Conservation (phyloP, 768 basidiomycete species). For the Strobilomyces echinocephalus region DNA sequence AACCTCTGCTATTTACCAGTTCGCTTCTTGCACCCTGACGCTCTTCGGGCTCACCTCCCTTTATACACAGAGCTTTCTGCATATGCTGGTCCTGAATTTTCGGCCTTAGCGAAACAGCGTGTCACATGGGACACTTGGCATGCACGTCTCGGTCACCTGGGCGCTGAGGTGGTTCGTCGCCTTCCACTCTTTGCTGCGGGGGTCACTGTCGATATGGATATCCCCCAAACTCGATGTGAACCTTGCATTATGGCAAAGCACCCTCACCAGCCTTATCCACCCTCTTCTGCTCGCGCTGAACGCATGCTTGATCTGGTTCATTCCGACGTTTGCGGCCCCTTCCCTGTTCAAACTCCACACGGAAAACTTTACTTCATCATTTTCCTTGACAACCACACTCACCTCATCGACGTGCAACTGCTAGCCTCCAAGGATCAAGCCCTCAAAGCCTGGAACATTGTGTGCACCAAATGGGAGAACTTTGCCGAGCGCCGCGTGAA, state of each 20-base stretch:
- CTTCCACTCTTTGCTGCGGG: not conserved
- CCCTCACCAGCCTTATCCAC: not conserved
- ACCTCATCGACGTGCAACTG: not conserved
- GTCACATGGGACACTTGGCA: too few species aligned
- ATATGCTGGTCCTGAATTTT: too few species aligned
- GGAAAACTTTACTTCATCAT: constrained; percentile 13
- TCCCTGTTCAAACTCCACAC: constrained; percentile 14
- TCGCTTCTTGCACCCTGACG: too few species aligned
- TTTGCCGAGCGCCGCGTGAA: not conserved
- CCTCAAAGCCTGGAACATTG: not conserved
- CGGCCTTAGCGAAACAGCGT: too few species aligned
- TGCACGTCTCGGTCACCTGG: too few species aligned
- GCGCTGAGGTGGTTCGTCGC: too few species aligned
- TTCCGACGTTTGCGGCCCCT: constrained; percentile 26
- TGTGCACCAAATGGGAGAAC: not conserved
- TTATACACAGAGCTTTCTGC: too few species aligned
- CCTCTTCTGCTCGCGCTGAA: not conserved
- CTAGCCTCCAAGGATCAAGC: constrained; percentile 1
- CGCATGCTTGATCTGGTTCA: constrained; percentile 23
- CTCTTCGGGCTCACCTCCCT: too few species aligned
- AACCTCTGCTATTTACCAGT: too few species aligned
- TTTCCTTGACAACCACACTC: not conserved
- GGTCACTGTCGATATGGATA: not conserved
- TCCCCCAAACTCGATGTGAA: not conserved
- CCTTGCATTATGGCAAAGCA: not conserved